Evolutionary conservation across 805 yeast genomes (phyloP), one percentile per base, ranked within the genome.

Genomic region (Lipomyces yamanashiensis): DNA sequence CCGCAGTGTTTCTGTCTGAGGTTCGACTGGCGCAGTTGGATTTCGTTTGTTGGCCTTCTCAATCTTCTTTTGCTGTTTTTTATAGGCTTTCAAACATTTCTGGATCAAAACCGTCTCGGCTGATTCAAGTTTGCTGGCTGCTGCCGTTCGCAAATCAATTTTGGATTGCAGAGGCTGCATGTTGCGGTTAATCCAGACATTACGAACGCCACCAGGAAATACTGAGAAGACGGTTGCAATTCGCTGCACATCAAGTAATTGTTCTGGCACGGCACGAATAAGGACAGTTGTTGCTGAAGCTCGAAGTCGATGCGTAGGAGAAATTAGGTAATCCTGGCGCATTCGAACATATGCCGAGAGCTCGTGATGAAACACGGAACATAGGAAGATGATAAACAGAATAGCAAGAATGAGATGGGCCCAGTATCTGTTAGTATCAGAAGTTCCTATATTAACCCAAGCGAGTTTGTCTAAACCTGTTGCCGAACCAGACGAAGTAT

Each of bases 381-480:
- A 89, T 63, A 88, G 84, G 75, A 84, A 78, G 0, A 78, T 69
- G 1, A 90, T 79, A 0, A 86, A 82, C 1, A 85, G 68, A 0
- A 87, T 60, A 1, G 89, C 80, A 75, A 88, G 76, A 0, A 85
- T 72, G 58, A 91, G 82, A 74, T 91, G 97, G 23, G 85, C 83
- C 63, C 85, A 78, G 63, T 87, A 79, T 23, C 84, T 74, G 3
- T 74, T 71, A 0, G 85, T 81, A 51, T 84, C 82, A 1, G 79
- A 69, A 5, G 81, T 78, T 0, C 90, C 82, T 2, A 90, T 81
- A 70, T 89, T 88, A 2, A 95, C 85, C 73, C 89, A 82, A 19
- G 96, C 88, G 7, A 90, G 77, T 54, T 76, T 78, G 70, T 91
- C 96, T 54, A 92, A 75, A 0, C 92, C 90, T 3, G 67, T 61